Conservation (phyloP, 1,284 basidiomycete species). For the Cryptococcus sp. region DNA sequence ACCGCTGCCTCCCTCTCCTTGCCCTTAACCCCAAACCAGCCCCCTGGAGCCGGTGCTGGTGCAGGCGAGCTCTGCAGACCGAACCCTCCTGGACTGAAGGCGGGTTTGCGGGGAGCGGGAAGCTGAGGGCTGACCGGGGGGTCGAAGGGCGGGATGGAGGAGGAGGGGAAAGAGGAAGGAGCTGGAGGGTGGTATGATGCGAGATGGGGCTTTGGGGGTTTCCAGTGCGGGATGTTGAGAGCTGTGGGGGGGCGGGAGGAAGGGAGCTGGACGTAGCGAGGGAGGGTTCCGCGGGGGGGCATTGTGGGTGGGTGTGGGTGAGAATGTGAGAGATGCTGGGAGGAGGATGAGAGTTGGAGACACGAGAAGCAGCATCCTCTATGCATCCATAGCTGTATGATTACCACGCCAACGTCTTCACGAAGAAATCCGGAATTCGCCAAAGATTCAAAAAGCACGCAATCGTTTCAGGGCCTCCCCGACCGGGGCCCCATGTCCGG, state of each 20-base stretch:
- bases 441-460: no score
- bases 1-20: slow-evolving; percentile 22
- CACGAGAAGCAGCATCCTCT: not conserved
- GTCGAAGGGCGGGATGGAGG: slow-evolving; percentile 4
- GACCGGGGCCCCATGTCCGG: no score
- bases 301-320: slow-evolving; percentile 4
- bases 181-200: slow-evolving; percentile 21
- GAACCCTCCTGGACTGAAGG: slow-evolving; percentile 47
- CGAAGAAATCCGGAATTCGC: no score
- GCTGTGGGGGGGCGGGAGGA: slow-evolving; percentile 2
- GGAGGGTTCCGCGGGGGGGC: slow-evolving; percentile 18
- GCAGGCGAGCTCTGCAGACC: slow-evolving; percentile 33
- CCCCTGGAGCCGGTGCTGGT: slow-evolving; percentile 16
- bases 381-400: no score
- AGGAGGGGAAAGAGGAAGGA: not conserved
- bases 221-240: slow-evolving; percentile 11
- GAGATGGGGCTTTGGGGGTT: slow-evolving; percentile 32
- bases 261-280: slow-evolving; percentile 18
- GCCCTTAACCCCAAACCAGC: slow-evolving; percentile 15
- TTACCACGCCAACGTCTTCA: no score
- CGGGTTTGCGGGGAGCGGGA: slow-evolving; percentile 41
- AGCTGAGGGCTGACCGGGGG: slow-evolving; percentile 21
- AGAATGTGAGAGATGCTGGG: not conserved
- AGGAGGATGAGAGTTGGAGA: not conserved
- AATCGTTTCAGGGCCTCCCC: no score